phyloP scores from a whole-genome alignment of 2,329 filamentous ascomycete species.

The Hymenoscyphus occultus region DNA sequence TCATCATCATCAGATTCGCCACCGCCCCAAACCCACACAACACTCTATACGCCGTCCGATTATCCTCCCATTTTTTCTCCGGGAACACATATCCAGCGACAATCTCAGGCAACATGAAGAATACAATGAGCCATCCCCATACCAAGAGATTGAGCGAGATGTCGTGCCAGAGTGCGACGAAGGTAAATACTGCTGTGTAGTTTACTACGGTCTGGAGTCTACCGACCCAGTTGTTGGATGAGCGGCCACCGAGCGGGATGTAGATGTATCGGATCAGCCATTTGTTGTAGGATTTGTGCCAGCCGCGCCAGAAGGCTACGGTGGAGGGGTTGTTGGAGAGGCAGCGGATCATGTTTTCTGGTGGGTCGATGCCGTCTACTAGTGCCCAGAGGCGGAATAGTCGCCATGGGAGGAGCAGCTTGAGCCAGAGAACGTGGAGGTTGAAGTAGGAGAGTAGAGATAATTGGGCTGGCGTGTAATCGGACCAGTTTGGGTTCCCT shows the following conservation, averaged over 20 bases:
- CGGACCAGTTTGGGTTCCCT: conserved; percentile 71
- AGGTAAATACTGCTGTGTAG: conserved; percentile 85
- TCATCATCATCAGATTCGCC: conserved; percentile 89
- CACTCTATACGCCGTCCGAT: conserved; percentile 72
- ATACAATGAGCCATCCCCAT: conserved; percentile 94
- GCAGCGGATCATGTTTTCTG: conserved; percentile 97
- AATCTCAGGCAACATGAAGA: conserved; percentile 91
- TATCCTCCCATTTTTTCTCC: conserved; percentile 59
- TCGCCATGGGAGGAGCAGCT: conserved; percentile 95
- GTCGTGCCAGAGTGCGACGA: conserved; percentile 97
- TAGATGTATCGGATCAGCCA: conserved; percentile 95
- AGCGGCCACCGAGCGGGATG: conserved; percentile 77
- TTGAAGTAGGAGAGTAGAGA: conserved; percentile 93
- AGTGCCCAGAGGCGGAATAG: conserved; percentile 97
- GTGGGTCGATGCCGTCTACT: conserved; percentile 85
- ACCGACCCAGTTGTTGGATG: conserved; percentile 45
- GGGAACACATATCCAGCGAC: conserved; percentile 72
- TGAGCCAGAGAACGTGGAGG: conserved; percentile 96
- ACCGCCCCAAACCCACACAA: conserved; percentile 79
- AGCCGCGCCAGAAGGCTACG: conserved; percentile 88
- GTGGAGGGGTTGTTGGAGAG: conserved; percentile 93
- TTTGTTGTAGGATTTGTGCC: conserved; percentile 93
- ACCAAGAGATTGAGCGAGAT: conserved; percentile 86
- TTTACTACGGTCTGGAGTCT: conserved; percentile 64
- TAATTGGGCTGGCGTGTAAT: conserved; percentile 84